phyloP scores from a whole-genome alignment of 2,329 filamentous ascomycete genomes.

The Gnomoniopsis sp. region DNA sequence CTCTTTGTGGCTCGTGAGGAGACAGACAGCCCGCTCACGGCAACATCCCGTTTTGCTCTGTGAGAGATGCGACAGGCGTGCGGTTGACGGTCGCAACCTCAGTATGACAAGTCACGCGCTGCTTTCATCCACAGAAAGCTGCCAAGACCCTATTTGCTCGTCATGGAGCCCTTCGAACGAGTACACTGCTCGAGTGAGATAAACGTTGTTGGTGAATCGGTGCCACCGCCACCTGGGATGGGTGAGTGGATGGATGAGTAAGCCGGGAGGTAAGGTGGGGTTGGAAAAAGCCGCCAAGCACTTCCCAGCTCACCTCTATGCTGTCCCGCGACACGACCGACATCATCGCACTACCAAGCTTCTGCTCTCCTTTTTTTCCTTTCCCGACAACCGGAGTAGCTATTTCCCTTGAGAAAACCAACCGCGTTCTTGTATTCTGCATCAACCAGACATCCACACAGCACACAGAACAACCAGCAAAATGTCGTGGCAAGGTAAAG shows the following conservation, averaged over 20 bases:
- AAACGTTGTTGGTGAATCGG: background rate
- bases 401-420: background rate
- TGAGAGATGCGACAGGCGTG: background rate
- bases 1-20: background rate
- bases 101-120: background rate
- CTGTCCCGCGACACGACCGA: too few relatives aligned
- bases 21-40: background rate
- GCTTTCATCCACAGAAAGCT: background rate
- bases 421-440: conserved; percentile 3
- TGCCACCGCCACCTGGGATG: background rate
- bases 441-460: conserved; percentile 12
- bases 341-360: conserved; percentile 6
- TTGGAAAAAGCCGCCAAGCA: conserved; percentile 7
- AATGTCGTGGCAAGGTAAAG: conserved; percentile 73
- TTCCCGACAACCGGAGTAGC: conserved; percentile 2
- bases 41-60: background rate
- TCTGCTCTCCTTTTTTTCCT: background rate
- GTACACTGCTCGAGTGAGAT: background rate
- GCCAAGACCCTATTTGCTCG: background rate
- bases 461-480: conserved; percentile 26
- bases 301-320: background rate
- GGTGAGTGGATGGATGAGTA: conserved; percentile 1
- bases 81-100: background rate
- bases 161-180: background rate
- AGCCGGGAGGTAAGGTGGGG: background rate